A percentile compares a stretch with the other conserved stretches of the same genome.
These are phyloP conservation scores for Phytopythium delawarense DNA, from an alignment of 352 stramenopile species.

Conservation along the genomic window DNA sequence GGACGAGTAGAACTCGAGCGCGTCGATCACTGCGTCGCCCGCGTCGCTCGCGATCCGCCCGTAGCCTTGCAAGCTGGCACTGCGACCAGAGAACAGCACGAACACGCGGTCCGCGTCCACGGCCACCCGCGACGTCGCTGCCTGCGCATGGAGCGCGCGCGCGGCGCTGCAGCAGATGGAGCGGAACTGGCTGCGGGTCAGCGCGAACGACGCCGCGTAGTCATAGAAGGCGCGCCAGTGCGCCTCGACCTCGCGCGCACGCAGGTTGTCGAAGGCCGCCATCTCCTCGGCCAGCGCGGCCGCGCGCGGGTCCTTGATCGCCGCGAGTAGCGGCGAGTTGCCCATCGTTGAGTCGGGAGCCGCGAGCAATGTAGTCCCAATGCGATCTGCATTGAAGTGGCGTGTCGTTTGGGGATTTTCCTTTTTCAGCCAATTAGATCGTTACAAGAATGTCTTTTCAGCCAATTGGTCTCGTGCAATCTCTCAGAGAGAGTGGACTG, in stretches of 20 bases:
- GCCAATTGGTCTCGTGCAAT: not conserved
- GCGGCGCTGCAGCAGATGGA: constrained; percentile 57
- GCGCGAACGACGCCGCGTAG: constrained; percentile 61
- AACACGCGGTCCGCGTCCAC: constrained; percentile 56
- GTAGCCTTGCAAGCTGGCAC: not conserved
- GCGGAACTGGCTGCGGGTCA: constrained; percentile 54
- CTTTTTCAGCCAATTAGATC: constrained; percentile 19
- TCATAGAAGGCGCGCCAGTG: constrained; percentile 87
- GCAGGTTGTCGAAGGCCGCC: constrained; percentile 72
- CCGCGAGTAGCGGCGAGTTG: constrained; percentile 50
- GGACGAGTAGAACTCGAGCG: constrained; percentile 73
- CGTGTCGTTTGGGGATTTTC: not conserved
- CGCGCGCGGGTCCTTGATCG: constrained; percentile 35
- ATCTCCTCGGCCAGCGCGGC: constrained; percentile 57
- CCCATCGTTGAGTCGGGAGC: constrained; percentile 28
- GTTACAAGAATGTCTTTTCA: not conserved
- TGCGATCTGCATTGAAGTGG: constrained; percentile 1
- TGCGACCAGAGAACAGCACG: constrained; percentile 34
- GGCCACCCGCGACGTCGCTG: constrained; percentile 31
- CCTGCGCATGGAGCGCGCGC: constrained; percentile 29
- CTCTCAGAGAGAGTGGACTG: not conserved
- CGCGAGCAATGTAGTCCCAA: no score
- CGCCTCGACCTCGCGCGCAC: constrained; percentile 61
- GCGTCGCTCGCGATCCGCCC: not conserved
- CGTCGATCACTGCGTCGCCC: constrained; percentile 42